Conservation (phyloP, 805 yeast genomes). For the Wickerhamomyces ciferrii region DNA sequence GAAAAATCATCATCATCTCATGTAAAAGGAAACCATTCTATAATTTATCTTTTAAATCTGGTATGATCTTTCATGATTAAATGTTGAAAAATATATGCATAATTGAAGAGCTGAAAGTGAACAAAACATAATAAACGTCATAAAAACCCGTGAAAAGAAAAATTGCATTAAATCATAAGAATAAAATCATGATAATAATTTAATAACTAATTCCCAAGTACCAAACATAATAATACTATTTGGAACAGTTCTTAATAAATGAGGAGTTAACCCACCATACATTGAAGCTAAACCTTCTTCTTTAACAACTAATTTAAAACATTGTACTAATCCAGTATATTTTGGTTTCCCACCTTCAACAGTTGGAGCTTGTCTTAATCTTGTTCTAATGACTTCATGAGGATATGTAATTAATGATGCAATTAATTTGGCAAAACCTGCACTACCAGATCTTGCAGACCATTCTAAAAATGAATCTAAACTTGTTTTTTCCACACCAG, state of each 20-base stretch:
- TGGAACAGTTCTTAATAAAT: constrained; percentile 93
- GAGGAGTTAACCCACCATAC: constrained; percentile 98
- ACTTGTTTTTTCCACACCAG: constrained; percentile 30
- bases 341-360: constrained; percentile 69
- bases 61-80: too few relatives aligned
- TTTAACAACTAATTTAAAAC: constrained; percentile 76
- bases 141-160: too few relatives aligned
- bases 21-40: not conserved
- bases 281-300: constrained; percentile 92
- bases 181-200: constrained; percentile 36
- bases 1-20: not conserved
- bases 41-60: too few relatives aligned
- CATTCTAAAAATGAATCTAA: constrained; percentile 75
- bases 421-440: constrained; percentile 91
- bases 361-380: constrained; percentile 90
- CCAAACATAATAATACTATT: constrained; percentile 98
- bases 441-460: constrained; percentile 96
- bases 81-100: not conserved
- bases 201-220: constrained; percentile 88
- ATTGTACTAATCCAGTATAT: constrained; percentile 85
- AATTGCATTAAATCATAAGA: not conserved
- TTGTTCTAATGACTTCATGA: constrained; percentile 94
- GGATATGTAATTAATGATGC: constrained; percentile 95
- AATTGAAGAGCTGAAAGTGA: not conserved
- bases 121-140: not conserved